phyloP scores from a whole-genome alignment of 2,329 filamentous ascomycete species.

The Aureobasidium melanogenum region DNA sequence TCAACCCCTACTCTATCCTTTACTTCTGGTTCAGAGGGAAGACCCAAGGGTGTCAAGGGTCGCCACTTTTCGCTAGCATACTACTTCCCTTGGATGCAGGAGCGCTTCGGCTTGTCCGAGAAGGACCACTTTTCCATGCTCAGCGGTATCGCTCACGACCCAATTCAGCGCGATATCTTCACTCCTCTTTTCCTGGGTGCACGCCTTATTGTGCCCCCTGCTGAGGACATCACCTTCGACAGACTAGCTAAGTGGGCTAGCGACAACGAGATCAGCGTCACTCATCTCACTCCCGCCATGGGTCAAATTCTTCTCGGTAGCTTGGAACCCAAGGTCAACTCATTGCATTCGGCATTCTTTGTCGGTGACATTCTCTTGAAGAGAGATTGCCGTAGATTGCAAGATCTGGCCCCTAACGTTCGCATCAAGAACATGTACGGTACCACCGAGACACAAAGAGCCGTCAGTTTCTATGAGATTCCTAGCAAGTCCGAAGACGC shows the following conservation, averaged over 20 bases:
- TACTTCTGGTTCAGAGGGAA: conserved; percentile 60
- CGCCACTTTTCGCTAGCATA: conserved; percentile 77
- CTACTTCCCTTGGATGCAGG: conserved; percentile 91
- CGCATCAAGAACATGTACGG: conserved; percentile 81
- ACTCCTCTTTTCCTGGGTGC: conserved; percentile 83
- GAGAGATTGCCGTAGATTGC: conserved; percentile 69
- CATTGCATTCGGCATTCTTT: conserved; percentile 73
- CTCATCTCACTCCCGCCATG: conserved; percentile 92
- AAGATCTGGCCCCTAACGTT: conserved; percentile 64
- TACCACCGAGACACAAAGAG: conserved; percentile 74
- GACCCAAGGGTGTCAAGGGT: conserved; percentile 79
- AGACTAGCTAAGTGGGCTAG: conserved; percentile 81
- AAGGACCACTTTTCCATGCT: conserved; percentile 74
- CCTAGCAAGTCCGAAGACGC: conserved; percentile 57
- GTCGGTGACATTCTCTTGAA: conserved; percentile 87
- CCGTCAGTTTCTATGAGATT: conserved; percentile 76
- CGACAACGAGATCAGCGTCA: conserved; percentile 64
- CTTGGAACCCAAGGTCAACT: conserved; percentile 53
- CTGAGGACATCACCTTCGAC: conserved; percentile 81
- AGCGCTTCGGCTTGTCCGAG: conserved; percentile 65
- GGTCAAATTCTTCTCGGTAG: conserved; percentile 87
- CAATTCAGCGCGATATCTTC: conserved; percentile 66
- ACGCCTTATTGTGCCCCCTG: conserved; percentile 66
- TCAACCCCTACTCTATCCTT: conserved; percentile 62
- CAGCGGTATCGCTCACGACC: conserved; percentile 70